These are phyloP conservation scores for Mucor plumbeus DNA, from an alignment of 371 early-diverging fungal species.

Conservation along the genomic window DNA sequence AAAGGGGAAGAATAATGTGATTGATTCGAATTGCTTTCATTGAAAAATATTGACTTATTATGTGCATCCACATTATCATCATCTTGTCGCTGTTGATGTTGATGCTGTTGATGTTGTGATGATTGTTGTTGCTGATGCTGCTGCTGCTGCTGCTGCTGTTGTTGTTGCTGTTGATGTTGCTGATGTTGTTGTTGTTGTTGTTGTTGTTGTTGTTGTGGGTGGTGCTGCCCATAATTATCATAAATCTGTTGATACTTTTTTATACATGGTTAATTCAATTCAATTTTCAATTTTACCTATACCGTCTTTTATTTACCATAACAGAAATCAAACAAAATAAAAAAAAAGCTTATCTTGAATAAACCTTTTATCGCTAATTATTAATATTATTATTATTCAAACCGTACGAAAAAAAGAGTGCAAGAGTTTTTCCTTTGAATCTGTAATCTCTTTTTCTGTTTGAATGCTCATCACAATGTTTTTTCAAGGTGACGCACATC, in stretches of 20 bases:
- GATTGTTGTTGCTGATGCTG: not conserved
- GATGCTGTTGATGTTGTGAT: not conserved
- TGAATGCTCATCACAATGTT: not conserved
- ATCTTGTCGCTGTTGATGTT: not conserved
- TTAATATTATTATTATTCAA: too few relatives aligned
- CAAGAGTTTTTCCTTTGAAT: not conserved
- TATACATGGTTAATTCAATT: not conserved
- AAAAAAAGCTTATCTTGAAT: not conserved
- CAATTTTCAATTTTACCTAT: too few relatives aligned
- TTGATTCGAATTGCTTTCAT: not conserved
- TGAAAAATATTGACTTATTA: not conserved
- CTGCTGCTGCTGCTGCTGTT: not conserved
- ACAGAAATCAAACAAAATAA: not conserved
- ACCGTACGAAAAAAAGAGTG: not conserved
- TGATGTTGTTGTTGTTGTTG: not conserved
- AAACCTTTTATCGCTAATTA: too few relatives aligned
- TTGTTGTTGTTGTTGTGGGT: slow-evolving; percentile 11
- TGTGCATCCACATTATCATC: not conserved
- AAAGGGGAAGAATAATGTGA: slow-evolving; percentile 5
- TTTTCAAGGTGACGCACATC: slow-evolving; percentile 1
- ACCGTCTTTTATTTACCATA: not conserved
- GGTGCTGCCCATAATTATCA: slow-evolving; percentile 21
- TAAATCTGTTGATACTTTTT: slow-evolving; percentile 31
- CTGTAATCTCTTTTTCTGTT: not conserved
- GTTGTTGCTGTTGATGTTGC: slow-evolving; percentile 7